Evolutionary conservation across 352 stramenopile genomes (phyloP), one percentile per base, ranked within the genome.

Genomic region (Thalassiosira pacifica): DNA sequence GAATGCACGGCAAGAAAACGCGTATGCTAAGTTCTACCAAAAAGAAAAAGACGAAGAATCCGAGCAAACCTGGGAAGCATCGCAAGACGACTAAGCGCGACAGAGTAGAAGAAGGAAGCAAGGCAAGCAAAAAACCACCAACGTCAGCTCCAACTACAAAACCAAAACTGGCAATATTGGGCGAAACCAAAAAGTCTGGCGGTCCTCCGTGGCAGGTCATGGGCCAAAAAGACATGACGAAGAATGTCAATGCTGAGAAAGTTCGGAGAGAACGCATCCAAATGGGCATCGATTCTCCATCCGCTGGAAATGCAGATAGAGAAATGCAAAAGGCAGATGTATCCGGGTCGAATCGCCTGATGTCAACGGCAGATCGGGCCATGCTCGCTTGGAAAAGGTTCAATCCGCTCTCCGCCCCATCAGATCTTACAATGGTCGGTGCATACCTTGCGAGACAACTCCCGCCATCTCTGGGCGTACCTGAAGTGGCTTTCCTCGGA

Each of bases 401-500:
- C 69, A 86, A 87, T 63, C 79, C 85, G 24, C 27, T 45, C 16
- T 68, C 63, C 34, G 78, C 71, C 18, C 48, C 74, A 4, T 85
- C 63, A 16, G 57, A 85, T 48, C 83, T 91, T 57, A 70, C 66
- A 19, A 87, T 93, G 74, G 55, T 93, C 4, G 91, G 88, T 45
- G 76, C 86, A 13, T 93, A 91, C 82, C 61, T 94, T 27, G 78
- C 84, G 42, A 87, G 71, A 80, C 61, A 74, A 70, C 27, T 93
- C 13, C 90, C 90, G 26, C 90, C 88, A 29, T 75, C 69, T 0
- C 52, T 94, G 10, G 88, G 88, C 29, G 88, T 92, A 29, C 90
- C 92, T 0, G 91, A 95, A 79, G 68, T 96, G 27, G 93, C 93
- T 13, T 96, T 96, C 86, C 76, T 96, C 29, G 93, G 93, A 74